These are phyloP conservation scores for Gautieria morchelliformis DNA, from an alignment of 768 basidiomycete genomes.

Conservation along the genomic window DNA sequence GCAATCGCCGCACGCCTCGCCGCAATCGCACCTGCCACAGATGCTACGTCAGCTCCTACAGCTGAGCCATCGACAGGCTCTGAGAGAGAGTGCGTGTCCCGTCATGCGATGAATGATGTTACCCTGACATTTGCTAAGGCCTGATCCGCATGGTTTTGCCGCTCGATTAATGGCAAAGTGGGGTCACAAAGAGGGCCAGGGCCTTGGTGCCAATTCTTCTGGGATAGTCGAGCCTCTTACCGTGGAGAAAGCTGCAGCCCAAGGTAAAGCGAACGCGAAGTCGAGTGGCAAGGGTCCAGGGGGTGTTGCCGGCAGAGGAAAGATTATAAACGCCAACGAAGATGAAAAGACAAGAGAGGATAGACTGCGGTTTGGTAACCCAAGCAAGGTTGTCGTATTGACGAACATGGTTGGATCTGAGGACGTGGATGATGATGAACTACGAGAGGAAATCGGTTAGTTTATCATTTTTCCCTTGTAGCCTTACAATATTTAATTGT, in stretches of 20 bases:
- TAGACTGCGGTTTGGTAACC: slow-evolving; percentile 72
- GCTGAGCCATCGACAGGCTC: neutral
- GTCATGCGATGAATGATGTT: neutral
- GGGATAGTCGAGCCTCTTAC: slow-evolving; percentile 87
- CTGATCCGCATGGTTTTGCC: slow-evolving; percentile 69
- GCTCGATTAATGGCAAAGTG: slow-evolving; percentile 90
- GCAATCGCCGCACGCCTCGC: slow-evolving; percentile 72
- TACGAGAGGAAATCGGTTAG: slow-evolving; percentile 82
- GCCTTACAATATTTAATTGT: neutral
- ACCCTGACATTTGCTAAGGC: slow-evolving; percentile 18
- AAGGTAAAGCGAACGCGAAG: slow-evolving; percentile 26
- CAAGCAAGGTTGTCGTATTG: slow-evolving; percentile 82
- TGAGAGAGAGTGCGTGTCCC: neutral
- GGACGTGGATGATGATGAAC: slow-evolving; percentile 76
- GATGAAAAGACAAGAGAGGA: slow-evolving; percentile 73
- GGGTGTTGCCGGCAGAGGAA: slow-evolving; percentile 64
- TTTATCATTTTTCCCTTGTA: slow-evolving; percentile 7
- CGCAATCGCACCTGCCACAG: slow-evolving; percentile 14
- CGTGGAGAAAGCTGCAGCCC: slow-evolving; percentile 53
- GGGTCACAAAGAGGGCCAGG: slow-evolving; percentile 93
- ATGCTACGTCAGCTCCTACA: neutral
- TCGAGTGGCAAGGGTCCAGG: slow-evolving; percentile 20
- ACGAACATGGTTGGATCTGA: slow-evolving; percentile 83
- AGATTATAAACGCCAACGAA: slow-evolving; percentile 85
- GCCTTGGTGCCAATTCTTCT: slow-evolving; percentile 72